These are phyloP conservation scores for Leishmania major DNA, from an alignment of 208 protist genomes.

Conservation along the genomic window DNA sequence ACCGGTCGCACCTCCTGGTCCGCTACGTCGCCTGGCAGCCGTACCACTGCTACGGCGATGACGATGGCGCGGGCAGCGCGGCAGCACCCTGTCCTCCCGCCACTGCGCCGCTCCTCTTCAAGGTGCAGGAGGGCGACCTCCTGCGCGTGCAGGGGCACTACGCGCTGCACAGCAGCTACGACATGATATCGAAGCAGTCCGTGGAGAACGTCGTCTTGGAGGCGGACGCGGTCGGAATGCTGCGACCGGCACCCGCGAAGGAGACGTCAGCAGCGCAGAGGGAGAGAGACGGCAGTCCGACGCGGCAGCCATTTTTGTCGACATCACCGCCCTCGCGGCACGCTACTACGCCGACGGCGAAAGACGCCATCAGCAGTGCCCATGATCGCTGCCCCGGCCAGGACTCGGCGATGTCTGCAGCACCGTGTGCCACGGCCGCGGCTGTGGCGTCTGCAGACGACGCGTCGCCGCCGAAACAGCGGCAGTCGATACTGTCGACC, in stretches of 20 bases:
- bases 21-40: constrained; percentile 39
- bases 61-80: constrained; percentile 1
- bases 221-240: constrained; percentile 56
- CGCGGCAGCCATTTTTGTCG: background rate
- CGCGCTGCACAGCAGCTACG: constrained; percentile 65
- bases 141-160: constrained; percentile 70
- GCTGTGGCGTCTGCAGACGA: background rate
- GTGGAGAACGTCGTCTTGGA: constrained; percentile 78
- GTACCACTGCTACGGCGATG: constrained; percentile 10
- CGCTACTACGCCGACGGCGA: background rate
- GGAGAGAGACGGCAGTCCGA: background rate
- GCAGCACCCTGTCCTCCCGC: background rate
- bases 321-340: background rate
- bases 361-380: background rate
- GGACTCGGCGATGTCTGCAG: background rate
- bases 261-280: background rate
- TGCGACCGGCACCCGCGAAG: constrained; percentile 19
- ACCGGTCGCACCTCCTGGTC: constrained; percentile 49
- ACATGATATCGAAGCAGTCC: constrained; percentile 70
- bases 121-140: constrained; percentile 57
- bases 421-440: background rate
- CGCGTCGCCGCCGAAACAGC: background rate
- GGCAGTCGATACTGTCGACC: background rate
- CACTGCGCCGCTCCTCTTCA: constrained; percentile 6
- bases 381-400: background rate